A percentile compares a stretch with the other conserved stretches of the same genome.
phyloP scores from a whole-genome alignment of 352 stramenopile genomes.

The Globisporangium nagaii region DNA sequence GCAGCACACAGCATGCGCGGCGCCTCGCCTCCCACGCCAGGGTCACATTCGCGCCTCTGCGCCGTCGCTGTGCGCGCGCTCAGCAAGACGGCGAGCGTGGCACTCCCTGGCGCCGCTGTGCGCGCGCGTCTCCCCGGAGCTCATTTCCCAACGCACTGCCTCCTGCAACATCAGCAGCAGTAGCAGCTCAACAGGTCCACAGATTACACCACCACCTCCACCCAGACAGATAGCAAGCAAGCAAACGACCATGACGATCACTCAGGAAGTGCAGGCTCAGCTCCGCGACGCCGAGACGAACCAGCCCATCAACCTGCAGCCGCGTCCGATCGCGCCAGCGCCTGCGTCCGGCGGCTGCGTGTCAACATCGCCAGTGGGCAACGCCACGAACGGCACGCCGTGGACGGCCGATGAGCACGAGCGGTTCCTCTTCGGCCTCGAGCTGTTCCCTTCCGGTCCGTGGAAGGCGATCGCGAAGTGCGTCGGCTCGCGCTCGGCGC shows the following conservation, averaged over 20 bases:
- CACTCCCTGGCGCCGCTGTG: background rate
- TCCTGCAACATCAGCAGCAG: slow-evolving; percentile 3
- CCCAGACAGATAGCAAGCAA: slow-evolving; percentile 1
- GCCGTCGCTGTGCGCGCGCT: no score
- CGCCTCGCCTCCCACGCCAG: no score
- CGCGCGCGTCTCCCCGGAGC: background rate
- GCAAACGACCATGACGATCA: slow-evolving; percentile 29
- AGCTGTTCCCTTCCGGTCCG: slow-evolving; percentile 36
- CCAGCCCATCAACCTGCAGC: slow-evolving; percentile 19
- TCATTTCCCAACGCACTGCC: background rate
- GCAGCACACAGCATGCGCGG: no score
- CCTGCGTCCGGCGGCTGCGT: no score
- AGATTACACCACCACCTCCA: no score
- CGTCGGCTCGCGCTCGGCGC: slow-evolving; percentile 37
- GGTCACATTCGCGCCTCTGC: background rate
- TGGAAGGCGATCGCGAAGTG: slow-evolving; percentile 41
- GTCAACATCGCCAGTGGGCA: background rate
- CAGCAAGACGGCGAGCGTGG: background rate
- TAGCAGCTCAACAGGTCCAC: no score
- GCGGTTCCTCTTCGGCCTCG: slow-evolving; percentile 37
- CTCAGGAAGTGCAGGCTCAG: slow-evolving; percentile 22
- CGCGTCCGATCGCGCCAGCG: background rate
- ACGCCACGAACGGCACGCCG: slow-evolving; percentile 10
- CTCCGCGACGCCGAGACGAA: slow-evolving; percentile 33
- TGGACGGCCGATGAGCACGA: slow-evolving; percentile 49